phyloP scores from a whole-genome alignment of 441 rosid species.

The Corymbia calophylla region DNA sequence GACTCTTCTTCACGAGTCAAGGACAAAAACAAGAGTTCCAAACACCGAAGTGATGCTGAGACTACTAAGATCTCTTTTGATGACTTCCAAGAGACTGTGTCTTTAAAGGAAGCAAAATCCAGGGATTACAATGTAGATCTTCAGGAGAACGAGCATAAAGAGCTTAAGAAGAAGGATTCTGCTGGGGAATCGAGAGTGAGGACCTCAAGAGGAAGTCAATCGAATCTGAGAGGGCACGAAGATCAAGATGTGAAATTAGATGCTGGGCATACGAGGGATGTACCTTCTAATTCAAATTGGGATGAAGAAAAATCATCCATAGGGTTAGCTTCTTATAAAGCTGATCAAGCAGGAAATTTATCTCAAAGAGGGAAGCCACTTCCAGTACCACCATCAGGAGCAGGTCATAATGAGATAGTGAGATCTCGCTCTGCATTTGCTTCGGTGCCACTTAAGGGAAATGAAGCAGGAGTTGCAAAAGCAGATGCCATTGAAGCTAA shows the following conservation, averaged over 20 bases:
- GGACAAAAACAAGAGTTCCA: slow-evolving; percentile 45
- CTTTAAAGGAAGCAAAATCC: slow-evolving; percentile 27
- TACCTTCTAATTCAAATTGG: slow-evolving; percentile 24
- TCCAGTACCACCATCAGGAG: slow-evolving; percentile 37
- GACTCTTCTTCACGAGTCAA: slow-evolving; percentile 55
- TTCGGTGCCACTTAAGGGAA: slow-evolving; percentile 29
- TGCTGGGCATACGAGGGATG: slow-evolving; percentile 24
- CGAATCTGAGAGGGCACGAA: slow-evolving; percentile 24
- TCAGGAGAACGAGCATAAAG: slow-evolving; percentile 38
- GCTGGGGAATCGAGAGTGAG: slow-evolving; percentile 30
- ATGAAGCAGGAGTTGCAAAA: slow-evolving; percentile 15
- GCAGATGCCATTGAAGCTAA: slow-evolving; percentile 22
- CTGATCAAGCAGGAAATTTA: slow-evolving; percentile 26
- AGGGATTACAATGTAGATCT: slow-evolving; percentile 31
- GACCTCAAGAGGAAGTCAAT: slow-evolving; percentile 31
- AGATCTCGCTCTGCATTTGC: slow-evolving; percentile 15
- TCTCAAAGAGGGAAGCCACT: slow-evolving; percentile 32
- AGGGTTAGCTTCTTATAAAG: slow-evolving; percentile 17
- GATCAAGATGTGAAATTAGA: slow-evolving; percentile 38
- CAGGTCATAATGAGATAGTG: slow-evolving; percentile 33
- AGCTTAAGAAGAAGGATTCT: slow-evolving; percentile 34
- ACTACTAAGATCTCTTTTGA: slow-evolving; percentile 8
- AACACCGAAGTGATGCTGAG: slow-evolving; percentile 35
- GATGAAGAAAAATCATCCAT: slow-evolving; percentile 22
- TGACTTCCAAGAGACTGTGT: slow-evolving; percentile 6